Base-by-base conservation (phyloP, 352 stramenopile species). In the Phytophthora pluvialis region DNA sequence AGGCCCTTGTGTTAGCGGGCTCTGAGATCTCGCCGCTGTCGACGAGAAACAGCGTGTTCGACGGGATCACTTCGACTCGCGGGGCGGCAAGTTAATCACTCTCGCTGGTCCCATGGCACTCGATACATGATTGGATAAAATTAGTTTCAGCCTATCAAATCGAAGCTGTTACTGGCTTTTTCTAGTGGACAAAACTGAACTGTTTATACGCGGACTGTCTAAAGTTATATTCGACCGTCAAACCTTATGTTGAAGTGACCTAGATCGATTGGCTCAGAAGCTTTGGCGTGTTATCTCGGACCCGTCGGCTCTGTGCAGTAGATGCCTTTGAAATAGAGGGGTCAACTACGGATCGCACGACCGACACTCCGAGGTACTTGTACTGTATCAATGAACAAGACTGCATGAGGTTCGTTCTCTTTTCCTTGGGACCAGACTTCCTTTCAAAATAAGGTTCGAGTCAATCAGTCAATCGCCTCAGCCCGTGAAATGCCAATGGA, bases 31-130 rank as follows among this genome's bases (percentile, higher is more conserved):
- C 42, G 42, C 32, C 4, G 16, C 10, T 48, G 42, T 48, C 42
- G 21, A 32, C 42, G 21, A 50, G 25, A 49, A 49, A 49, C 43
- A 21, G 44, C 44, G 13, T 52, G 29, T 26, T 52, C 29, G 15
- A 39, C 15, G 15, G 28, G 45, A 50, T 50, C 44, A 49, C 43
- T 49, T 49, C 10, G 16, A 49, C 9, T 0, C 13, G 25, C 42
- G 11, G 26, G 9, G 42, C 21, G 3, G 4, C 11, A 4, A 32
- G 25, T 26, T 50, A 50, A 50, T 49, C 28, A 32, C 33, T 48
- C 42, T 48, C 21, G 42, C 21, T 47, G 21, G 42, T 32, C 21
- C 3, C 8, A 50, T 48, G 40, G 25, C 18, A 47, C 28, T 16
- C 18, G 12, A 2, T 32, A 48, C 6, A 21, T 51, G 28, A 38